Conservation (phyloP, 2,329 filamentous ascomycete species). For the Nigrospora sphaerica region DNA sequence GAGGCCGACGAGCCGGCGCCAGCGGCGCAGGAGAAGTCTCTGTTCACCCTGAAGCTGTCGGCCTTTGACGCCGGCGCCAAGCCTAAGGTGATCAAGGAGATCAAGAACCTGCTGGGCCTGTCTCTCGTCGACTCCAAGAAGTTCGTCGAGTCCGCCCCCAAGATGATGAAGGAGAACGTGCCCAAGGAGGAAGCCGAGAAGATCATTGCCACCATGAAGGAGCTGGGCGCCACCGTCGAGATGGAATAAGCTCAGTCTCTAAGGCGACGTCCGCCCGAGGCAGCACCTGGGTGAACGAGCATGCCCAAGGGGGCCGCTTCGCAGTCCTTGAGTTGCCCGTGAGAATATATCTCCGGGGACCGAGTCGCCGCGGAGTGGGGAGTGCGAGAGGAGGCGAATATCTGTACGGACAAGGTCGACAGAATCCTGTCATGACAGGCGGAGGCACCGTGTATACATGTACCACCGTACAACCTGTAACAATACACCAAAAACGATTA, state of each 20-base stretch:
- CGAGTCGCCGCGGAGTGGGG: too few relatives aligned
- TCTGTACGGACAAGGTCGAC: too few relatives aligned
- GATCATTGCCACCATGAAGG: constrained; percentile 93
- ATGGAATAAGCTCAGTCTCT: constrained; percentile 69
- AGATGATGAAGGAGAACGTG: constrained; percentile 98
- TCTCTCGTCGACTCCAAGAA: constrained; percentile 99
- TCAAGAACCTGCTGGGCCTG: constrained; percentile 91
- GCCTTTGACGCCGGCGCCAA: constrained; percentile 84
- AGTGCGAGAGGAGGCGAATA: too few relatives aligned
- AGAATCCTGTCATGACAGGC: background rate
- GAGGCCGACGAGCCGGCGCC: constrained; percentile 86
- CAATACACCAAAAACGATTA: constrained; percentile 5
- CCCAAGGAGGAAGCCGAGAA: constrained; percentile 99
- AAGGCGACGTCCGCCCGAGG: too few relatives aligned
- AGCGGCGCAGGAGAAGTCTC: constrained; percentile 86
- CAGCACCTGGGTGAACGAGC: too few relatives aligned
- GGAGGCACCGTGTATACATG: constrained; percentile 6
- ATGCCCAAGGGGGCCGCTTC: too few relatives aligned
- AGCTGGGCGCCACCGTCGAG: constrained; percentile 75
- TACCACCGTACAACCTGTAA: constrained; percentile 7
- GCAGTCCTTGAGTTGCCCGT: too few relatives aligned
- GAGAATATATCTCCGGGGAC: too few relatives aligned
- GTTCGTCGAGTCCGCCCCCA: constrained; percentile 96
- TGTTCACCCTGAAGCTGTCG: constrained; percentile 93
- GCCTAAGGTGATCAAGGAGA: constrained; percentile 99